phyloP scores from a whole-genome alignment of 495 filamentous ascomycete genomes.

The Clavariopsis aquatica region DNA sequence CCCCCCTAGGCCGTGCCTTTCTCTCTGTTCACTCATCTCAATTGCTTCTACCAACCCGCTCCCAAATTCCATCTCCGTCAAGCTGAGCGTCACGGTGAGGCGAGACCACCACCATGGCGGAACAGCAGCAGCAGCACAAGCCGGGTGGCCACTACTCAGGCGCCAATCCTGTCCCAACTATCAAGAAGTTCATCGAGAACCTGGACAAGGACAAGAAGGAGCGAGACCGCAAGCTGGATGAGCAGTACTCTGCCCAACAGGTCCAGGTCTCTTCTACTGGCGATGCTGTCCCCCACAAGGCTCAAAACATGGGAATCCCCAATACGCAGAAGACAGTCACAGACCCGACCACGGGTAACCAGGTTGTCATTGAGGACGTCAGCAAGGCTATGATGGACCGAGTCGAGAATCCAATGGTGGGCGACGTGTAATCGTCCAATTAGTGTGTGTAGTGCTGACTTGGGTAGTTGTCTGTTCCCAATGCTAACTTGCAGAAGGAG shows the following conservation, averaged over 20 bases:
- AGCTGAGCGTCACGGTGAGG: conserved; percentile 8
- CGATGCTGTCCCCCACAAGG: conserved; percentile 47
- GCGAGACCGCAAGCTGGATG: conserved; percentile 69
- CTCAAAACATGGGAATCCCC: conserved; percentile 50
- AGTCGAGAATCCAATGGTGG: conserved; percentile 67
- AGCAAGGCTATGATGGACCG: conserved; percentile 66
- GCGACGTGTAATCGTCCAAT: conserved; percentile 14
- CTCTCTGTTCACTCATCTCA: not conserved
- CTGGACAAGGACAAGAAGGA: conserved; percentile 77
- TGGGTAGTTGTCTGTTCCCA: conserved; percentile 74
- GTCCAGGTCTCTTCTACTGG: conserved; percentile 43
- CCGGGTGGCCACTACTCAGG: conserved; percentile 60
- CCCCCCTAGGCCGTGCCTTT: not conserved
- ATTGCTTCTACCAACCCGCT: not conserved
- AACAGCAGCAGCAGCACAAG: conserved; percentile 42
- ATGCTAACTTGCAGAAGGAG: conserved; percentile 77
- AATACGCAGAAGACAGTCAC: conserved; percentile 69
- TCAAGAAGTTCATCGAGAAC: conserved; percentile 76
- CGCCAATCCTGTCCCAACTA: conserved; percentile 77
- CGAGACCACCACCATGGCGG: conserved; percentile 30
- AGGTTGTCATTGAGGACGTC: conserved; percentile 87
- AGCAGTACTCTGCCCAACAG: conserved; percentile 58
- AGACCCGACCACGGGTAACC: conserved; percentile 81
- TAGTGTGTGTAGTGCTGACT: not conserved
- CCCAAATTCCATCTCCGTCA: not conserved